These are phyloP conservation scores for Hypoxylon trugodes DNA, from an alignment of 495 filamentous ascomycete genomes.

Conservation along the genomic window DNA sequence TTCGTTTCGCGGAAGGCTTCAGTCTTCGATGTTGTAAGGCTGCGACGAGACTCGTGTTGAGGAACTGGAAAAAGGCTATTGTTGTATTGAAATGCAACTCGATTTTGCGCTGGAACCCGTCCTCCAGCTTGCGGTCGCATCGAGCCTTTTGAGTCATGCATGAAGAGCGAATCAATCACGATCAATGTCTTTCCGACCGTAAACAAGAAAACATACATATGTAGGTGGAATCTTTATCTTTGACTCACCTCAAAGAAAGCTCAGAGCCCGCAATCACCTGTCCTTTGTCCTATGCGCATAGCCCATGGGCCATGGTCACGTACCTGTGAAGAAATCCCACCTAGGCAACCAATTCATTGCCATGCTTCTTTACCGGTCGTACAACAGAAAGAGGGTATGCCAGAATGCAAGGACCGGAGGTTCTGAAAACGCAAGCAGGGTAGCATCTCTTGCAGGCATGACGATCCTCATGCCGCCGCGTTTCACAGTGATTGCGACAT, in stretches of 20 bases:
- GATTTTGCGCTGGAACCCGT: background rate
- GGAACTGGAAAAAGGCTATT: background rate
- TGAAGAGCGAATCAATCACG: background rate
- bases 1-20: background rate
- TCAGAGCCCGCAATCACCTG: background rate
- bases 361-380: background rate
- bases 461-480: slow-evolving; percentile 16
- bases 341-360: background rate
- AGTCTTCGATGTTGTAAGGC: background rate
- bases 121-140: background rate
- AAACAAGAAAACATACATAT: background rate
- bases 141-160: background rate
- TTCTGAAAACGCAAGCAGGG: slow-evolving; percentile 12
- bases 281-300: background rate
- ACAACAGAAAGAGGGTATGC: background rate
- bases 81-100: background rate
- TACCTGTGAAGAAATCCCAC: background rate
- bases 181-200: background rate
- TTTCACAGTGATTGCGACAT: slow-evolving; percentile 24
- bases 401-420: background rate
- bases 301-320: background rate
- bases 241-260: slow-evolving; percentile 9
- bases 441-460: slow-evolving; percentile 31
- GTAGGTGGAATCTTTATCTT: slow-evolving; percentile 4
- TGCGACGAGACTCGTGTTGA: too few relatives aligned